Evolutionary conservation across 116 monocot genomes (phyloP).

Genomic region (Phalaenopsis hybrid): DNA sequence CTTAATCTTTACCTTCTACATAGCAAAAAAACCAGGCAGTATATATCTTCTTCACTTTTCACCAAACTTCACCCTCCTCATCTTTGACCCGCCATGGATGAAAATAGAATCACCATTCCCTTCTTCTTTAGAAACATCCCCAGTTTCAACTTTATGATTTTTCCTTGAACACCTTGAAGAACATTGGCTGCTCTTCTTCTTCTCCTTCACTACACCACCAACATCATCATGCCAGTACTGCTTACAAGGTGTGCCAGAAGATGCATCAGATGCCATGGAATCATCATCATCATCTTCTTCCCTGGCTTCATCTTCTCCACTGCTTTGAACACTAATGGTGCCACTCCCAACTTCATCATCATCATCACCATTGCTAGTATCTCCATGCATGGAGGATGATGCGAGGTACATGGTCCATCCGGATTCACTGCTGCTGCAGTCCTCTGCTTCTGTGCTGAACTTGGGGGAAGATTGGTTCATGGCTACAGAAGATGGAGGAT

Average conservation of each 20-base stretch:
- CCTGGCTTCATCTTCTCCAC: background rate
- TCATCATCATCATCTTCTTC: slow-evolving; percentile 25
- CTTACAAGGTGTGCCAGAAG: slow-evolving; percentile 32
- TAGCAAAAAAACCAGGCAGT: too few relatives aligned
- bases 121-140: background rate
- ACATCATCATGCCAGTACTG: background rate
- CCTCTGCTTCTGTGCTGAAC: slow-evolving; percentile 32
- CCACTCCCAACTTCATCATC: slow-evolving; percentile 9
- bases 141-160: background rate
- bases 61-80: background rate
- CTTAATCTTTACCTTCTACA: too few relatives aligned
- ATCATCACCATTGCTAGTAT: slow-evolving; percentile 7
- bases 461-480: slow-evolving; percentile 20
- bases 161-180: background rate
- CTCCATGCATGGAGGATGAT: slow-evolving; percentile 35
- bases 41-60: background rate
- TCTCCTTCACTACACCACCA: background rate
- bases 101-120: background rate
- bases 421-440: slow-evolving; percentile 54
- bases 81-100: background rate
- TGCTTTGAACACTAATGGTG: background rate
- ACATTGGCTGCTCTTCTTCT: background rate
- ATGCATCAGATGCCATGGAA: slow-evolving; percentile 75
- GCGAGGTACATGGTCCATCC: slow-evolving; percentile 67
- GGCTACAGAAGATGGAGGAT: background rate